A percentile compares a stretch with the other conserved stretches of the same genome.
Conservation (phyloP, 2,329 filamentous ascomycete species). For the Neonectria ditissima region DNA sequence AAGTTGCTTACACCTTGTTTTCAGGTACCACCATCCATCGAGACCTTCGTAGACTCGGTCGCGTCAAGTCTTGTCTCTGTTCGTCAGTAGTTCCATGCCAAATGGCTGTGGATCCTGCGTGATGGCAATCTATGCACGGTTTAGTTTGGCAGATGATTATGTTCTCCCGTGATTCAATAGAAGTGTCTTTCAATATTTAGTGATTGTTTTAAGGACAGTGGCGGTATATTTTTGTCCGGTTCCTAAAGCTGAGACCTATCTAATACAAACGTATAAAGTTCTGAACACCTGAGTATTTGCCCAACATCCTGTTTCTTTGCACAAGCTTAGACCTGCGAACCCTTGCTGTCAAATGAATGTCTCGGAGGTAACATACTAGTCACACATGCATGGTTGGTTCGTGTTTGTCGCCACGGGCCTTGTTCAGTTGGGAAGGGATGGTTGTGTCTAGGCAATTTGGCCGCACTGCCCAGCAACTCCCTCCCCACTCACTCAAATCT, state of each 20-base stretch:
- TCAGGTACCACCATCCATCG: background rate
- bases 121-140: no score
- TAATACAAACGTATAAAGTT: constrained; percentile 34
- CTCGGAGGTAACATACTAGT: no score
- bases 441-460: background rate
- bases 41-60: background rate
- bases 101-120: background rate
- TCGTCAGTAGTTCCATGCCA: background rate
- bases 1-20: constrained; percentile 17
- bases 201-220: background rate
- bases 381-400: background rate
- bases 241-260: background rate
- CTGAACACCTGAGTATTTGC: constrained; percentile 17
- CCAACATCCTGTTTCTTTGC: background rate
- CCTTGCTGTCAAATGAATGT: constrained; percentile 18
- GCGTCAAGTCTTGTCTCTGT: background rate
- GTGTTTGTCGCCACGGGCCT: background rate
- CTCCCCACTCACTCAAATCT: background rate
- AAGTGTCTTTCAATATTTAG: no score
- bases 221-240: no score
- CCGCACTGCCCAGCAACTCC: background rate
- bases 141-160: no score
- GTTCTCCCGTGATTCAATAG: no score
- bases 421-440: background rate
- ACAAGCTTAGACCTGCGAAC: background rate